A percentile compares a stretch with the other conserved stretches of the same genome.
Evolutionary conservation across 805 yeast species (phyloP).

Genomic region (Torulaspora maleeae): DNA sequence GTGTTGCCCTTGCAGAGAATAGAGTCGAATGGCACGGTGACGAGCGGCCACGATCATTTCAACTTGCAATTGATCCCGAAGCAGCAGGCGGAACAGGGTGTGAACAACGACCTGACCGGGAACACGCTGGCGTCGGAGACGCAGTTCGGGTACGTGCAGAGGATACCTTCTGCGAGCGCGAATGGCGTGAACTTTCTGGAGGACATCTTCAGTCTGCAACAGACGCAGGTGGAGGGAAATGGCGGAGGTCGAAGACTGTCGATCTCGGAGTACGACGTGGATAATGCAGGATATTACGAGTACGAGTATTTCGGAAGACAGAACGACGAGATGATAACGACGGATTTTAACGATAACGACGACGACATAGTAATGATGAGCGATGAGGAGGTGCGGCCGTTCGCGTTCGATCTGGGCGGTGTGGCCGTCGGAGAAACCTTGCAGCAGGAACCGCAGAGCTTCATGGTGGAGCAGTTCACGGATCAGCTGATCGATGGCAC

Average conservation of each 20-base stretch:
- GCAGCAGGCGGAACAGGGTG: constrained; percentile 9
- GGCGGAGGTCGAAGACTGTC: constrained; percentile 24
- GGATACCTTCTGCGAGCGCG: constrained; percentile 3
- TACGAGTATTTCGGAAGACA: constrained; percentile 28
- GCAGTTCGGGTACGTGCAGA: neutral
- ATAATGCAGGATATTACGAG: constrained; percentile 30
- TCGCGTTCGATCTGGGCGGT: constrained; percentile 8
- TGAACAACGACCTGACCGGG: constrained; percentile 31
- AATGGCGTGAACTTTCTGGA: constrained; percentile 9
- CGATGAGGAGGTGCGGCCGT: constrained; percentile 11
- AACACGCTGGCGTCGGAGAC: constrained; percentile 26
- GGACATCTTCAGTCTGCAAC: constrained; percentile 11
- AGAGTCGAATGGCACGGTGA: constrained; percentile 21
- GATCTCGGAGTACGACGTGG: constrained; percentile 29
- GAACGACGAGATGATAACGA: neutral
- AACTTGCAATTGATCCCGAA: constrained; percentile 19
- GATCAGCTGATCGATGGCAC: constrained; percentile 4
- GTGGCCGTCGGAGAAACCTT: neutral
- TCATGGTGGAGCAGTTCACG: neutral
- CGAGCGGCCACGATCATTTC: constrained; percentile 13
- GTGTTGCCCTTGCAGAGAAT: constrained; percentile 16
- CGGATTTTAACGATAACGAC: constrained; percentile 7
- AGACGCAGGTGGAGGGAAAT: neutral
- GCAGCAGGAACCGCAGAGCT: constrained; percentile 5
- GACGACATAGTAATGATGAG: constrained; percentile 13